phyloP scores from a whole-genome alignment of 192 early-diverging fungal genomes.

The Cladochytrium replicatum region DNA sequence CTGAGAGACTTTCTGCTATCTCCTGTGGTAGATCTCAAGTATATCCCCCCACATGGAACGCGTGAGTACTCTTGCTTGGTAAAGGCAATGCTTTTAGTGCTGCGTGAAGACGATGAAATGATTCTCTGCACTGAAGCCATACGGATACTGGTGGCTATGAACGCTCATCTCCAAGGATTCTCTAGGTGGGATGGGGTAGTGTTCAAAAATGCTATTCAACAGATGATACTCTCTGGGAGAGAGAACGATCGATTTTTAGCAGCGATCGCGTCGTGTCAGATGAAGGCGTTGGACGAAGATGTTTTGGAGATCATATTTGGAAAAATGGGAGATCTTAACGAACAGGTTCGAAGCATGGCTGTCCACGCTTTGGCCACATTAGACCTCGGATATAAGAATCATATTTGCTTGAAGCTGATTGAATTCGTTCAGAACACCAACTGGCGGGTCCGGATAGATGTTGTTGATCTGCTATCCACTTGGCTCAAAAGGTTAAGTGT shows the following conservation, averaged over 20 bases:
- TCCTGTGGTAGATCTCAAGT: too few relatives aligned
- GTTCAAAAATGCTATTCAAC: conserved; percentile 27
- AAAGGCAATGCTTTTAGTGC: too few relatives aligned
- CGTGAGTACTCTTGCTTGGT: too few relatives aligned
- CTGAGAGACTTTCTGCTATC: too few relatives aligned
- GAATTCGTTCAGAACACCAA: conserved; percentile 17
- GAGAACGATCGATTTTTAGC: conserved; percentile 25
- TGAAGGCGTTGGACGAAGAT: conserved; percentile 16
- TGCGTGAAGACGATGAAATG: conserved; percentile 15
- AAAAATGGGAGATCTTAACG: conserved; percentile 27
- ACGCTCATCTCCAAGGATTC: conserved; percentile 12
- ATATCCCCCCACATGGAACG: too few relatives aligned
- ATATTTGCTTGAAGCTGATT: conserved; percentile 22
- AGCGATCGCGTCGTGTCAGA: conserved; percentile 17
- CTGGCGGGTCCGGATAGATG: conserved; percentile 36
- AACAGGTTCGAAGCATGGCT: conserved; percentile 4
- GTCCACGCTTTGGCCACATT: conserved; percentile 11
- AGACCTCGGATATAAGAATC: conserved; percentile 12
- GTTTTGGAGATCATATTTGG: conserved; percentile 18
- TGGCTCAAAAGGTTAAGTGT: conserved; percentile 25
- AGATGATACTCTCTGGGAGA: conserved; percentile 22
- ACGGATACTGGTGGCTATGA: conserved; percentile 21
- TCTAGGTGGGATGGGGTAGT: conserved; percentile 35
- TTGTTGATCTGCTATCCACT: conserved; percentile 21
- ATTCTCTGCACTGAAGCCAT: conserved; percentile 30